These are phyloP conservation scores for Candida qinlingensis DNA, from an alignment of 805 yeast species.

Conservation along the genomic window DNA sequence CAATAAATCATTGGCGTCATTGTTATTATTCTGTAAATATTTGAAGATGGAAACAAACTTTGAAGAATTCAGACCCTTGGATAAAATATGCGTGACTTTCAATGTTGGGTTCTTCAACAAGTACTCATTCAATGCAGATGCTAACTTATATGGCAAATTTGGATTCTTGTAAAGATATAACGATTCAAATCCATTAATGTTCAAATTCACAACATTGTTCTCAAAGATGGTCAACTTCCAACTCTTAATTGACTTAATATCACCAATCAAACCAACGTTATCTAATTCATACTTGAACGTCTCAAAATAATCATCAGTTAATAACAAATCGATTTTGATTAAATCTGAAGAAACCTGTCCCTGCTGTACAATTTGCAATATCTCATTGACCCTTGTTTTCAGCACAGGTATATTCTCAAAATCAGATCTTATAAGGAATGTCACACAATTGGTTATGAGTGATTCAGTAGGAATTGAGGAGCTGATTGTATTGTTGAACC, in stretches of 20 bases:
- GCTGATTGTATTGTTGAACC: slow-evolving; percentile 32
- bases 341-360: slow-evolving; percentile 1
- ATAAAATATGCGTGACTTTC: slow-evolving; percentile 42
- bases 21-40: slow-evolving; percentile 24
- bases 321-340: slow-evolving; percentile 16
- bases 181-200: slow-evolving; percentile 24
- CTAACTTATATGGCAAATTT: slow-evolving; percentile 25
- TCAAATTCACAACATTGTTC: slow-evolving; percentile 5
- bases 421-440: slow-evolving; percentile 23
- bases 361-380: slow-evolving; percentile 10
- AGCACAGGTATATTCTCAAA: slow-evolving; percentile 14
- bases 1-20: slow-evolving; percentile 30
- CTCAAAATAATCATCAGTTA: slow-evolving; percentile 34
- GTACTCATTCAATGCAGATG: slow-evolving; percentile 38
- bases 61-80: slow-evolving; percentile 54
- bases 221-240: slow-evolving; percentile 16
- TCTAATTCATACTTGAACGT: slow-evolving; percentile 31
- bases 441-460: slow-evolving; percentile 11
- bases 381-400: slow-evolving; percentile 15
- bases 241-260: slow-evolving; percentile 9
- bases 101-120: slow-evolving; percentile 43
- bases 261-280: slow-evolving; percentile 15
- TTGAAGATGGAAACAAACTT: slow-evolving; percentile 41
- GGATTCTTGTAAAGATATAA: slow-evolving; percentile 34
- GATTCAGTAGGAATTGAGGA: slow-evolving; percentile 6